Evolutionary conservation across 805 yeast species (phyloP).

Genomic region (Nakazawaea holstii): DNA sequence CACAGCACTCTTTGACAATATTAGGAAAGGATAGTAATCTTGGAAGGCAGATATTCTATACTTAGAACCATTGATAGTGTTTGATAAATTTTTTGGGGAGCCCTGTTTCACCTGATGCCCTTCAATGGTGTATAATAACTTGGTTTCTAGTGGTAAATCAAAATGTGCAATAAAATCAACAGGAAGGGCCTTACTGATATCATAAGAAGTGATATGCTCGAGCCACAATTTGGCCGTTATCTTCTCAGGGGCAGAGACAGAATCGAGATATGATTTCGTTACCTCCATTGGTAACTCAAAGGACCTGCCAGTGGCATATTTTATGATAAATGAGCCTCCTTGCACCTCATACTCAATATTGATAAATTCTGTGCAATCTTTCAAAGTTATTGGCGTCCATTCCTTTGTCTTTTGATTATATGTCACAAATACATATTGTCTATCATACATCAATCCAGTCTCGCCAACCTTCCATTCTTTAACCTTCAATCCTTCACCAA

Average conservation of each 20-base stretch:
- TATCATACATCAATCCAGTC: slow-evolving; percentile 23
- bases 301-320: not conserved
- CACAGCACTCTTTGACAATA: slow-evolving; percentile 19
- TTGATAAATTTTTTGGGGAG: slow-evolving; percentile 12
- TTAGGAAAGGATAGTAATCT: slow-evolving; percentile 24
- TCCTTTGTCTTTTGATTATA: not conserved
- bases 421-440: slow-evolving; percentile 17
- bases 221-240: slow-evolving; percentile 1
- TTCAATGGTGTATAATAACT: slow-evolving; percentile 17
- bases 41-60: slow-evolving; percentile 20
- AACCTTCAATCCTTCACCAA: slow-evolving; percentile 19
- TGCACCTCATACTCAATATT: slow-evolving; percentile 13
- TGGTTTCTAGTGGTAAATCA: slow-evolving; percentile 10
- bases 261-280: not conserved
- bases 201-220: not conserved
- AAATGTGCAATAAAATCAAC: not conserved
- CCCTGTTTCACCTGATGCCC: slow-evolving; percentile 22
- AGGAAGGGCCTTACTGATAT: slow-evolving; percentile 1
- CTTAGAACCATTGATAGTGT: slow-evolving; percentile 2
- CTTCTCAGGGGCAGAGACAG: not conserved
- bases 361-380: slow-evolving; percentile 14
- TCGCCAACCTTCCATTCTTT: slow-evolving; percentile 21
- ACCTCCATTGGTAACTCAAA: slow-evolving; percentile 6
- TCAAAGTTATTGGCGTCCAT: slow-evolving; percentile 16
- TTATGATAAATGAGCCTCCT: slow-evolving; percentile 5